These are phyloP conservation scores for Cercospora zeae-maydis DNA, from an alignment of 2,329 filamentous ascomycete species.

Conservation along the genomic window DNA sequence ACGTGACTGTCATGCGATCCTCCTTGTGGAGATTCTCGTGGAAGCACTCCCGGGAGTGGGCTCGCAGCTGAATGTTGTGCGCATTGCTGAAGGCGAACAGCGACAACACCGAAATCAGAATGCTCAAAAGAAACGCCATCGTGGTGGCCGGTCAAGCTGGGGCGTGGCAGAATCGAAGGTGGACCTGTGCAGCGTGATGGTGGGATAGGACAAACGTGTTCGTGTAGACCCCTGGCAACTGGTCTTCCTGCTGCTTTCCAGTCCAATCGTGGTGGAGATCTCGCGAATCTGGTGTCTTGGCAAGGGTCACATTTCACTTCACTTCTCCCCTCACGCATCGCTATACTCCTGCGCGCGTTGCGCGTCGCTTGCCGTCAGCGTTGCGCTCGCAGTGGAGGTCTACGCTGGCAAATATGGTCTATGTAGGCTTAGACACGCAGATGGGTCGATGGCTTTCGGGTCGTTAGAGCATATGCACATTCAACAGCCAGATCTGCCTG, in stretches of 20 bases:
- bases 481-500: too few relatives aligned
- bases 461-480: too few relatives aligned
- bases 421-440: background rate
- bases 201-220: slow-evolving; percentile 8
- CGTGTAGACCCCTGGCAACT: background rate
- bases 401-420: background rate
- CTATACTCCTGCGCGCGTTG: background rate
- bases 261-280: background rate
- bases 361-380: background rate
- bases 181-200: slow-evolving; percentile 1
- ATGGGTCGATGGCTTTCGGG: too few relatives aligned
- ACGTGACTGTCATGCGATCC: slow-evolving; percentile 97
- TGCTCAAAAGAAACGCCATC: slow-evolving; percentile 36
- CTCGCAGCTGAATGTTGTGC: slow-evolving; percentile 93
- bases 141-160: slow-evolving; percentile 11
- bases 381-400: background rate
- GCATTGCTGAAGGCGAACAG: slow-evolving; percentile 64
- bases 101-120: slow-evolving; percentile 49
- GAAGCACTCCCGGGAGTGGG: slow-evolving; percentile 96
- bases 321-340: slow-evolving; percentile 8
- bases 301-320: slow-evolving; percentile 9
- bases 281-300: slow-evolving; percentile 9
- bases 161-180: slow-evolving; percentile 7
- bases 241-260: background rate
- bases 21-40: slow-evolving; percentile 88